phyloP scores from a whole-genome alignment of 108 stramenopile genomes.

The Nannochloropsis gaditana region DNA sequence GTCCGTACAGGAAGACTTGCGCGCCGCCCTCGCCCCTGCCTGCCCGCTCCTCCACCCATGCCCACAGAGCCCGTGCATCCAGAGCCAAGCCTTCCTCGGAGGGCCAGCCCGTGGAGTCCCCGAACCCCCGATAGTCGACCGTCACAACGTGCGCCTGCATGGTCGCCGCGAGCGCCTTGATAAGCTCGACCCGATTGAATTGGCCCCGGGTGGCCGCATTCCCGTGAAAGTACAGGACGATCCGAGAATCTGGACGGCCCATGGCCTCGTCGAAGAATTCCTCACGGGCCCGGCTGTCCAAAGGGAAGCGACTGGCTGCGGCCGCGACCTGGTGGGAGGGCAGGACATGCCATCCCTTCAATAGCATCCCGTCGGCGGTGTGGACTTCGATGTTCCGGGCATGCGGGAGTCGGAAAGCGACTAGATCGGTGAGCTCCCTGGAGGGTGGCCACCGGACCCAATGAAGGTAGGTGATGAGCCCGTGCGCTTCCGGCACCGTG shows the following conservation, averaged over 20 bases:
- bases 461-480: slow-evolving; percentile 24
- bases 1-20: slow-evolving; percentile 27
- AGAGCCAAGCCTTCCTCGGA: slow-evolving; percentile 25
- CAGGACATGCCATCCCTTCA: slow-evolving; percentile 33
- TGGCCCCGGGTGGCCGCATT: slow-evolving; percentile 33
- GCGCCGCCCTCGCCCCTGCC: neutral
- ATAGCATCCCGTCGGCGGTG: slow-evolving; percentile 21
- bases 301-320: neutral
- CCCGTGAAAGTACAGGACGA: slow-evolving; percentile 36
- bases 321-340: neutral
- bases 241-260: neutral
- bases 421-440: slow-evolving; percentile 21
- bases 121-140: slow-evolving; percentile 41
- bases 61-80: slow-evolving; percentile 27
- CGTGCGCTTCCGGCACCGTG: neutral
- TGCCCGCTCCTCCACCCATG: slow-evolving; percentile 25
- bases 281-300: neutral
- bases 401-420: slow-evolving; percentile 14
- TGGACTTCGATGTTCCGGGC: slow-evolving; percentile 27
- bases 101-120: slow-evolving; percentile 36
- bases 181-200: slow-evolving; percentile 4
- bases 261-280: neutral
- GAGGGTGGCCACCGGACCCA: slow-evolving; percentile 26
- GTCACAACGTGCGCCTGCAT: slow-evolving; percentile 36
- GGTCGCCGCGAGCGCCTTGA: neutral